phyloP scores from a whole-genome alignment of 768 basidiomycete genomes.

The Rhizopogon vesiculosus region DNA sequence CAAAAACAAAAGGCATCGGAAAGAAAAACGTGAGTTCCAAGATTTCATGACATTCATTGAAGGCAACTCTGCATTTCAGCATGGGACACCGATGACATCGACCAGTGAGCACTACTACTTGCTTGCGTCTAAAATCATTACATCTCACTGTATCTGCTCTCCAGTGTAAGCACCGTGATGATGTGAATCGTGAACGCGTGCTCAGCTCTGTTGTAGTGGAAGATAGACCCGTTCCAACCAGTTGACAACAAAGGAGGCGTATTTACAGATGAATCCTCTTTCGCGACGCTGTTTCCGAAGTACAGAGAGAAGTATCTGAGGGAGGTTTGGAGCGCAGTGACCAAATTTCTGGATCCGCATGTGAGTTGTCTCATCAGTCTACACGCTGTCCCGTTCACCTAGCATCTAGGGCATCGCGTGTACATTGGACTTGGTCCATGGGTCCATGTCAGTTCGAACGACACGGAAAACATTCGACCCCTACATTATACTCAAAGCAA shows the following conservation, averaged over 20 bases:
- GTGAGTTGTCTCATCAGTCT: conserved; percentile 36
- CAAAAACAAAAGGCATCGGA: conserved; percentile 88
- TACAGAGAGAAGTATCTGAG: conserved; percentile 96
- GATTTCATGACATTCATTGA: not conserved
- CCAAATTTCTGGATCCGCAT: conserved; percentile 74
- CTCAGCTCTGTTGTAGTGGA: conserved; percentile 58
- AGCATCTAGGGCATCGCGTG: conserved; percentile 73
- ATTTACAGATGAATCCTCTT: conserved; percentile 94
- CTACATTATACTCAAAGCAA: conserved; percentile 91
- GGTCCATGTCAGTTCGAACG: conserved; percentile 95
- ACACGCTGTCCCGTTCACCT: not conserved
- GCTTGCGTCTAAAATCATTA: not conserved
- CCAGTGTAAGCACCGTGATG: conserved; percentile 37
- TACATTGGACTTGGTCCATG: conserved; percentile 91
- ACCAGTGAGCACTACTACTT: conserved; percentile 71
- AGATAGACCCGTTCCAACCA: conserved; percentile 72
- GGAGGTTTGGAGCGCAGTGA: conserved; percentile 92
- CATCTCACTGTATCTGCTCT: conserved; percentile 3
- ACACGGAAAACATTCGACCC: conserved; percentile 98
- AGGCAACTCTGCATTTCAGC: conserved; percentile 43
- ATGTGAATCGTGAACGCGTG: not conserved
- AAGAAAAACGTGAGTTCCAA: conserved; percentile 82
- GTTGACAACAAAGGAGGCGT: conserved; percentile 76
- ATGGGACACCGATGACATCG: conserved; percentile 99
- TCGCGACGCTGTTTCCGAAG: conserved; percentile 97